Base-by-base conservation (phyloP, 306 rosid genomes). In the Glycine tomentella region DNA sequence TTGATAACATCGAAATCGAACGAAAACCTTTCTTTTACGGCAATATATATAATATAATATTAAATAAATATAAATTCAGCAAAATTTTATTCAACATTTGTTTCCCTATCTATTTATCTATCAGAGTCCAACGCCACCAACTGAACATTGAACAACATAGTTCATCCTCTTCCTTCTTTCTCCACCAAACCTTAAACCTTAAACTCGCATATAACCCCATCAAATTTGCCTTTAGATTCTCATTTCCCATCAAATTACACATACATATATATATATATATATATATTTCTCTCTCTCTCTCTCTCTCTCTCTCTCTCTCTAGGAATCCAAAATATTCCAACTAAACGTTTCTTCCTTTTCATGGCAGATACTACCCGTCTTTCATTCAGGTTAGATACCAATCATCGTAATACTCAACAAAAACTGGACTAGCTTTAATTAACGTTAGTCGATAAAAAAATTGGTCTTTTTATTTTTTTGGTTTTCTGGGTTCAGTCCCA, bases 351-450 rank as follows among this genome's bases (percentile, higher is more conserved):
- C 67, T 77, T 80, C 81, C 69, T 86, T 87, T 87, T 82, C 91
- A 83, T 90, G 82, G 92, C 89, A 83, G 88, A 84, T 79, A 90
- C 13, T 80, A 69, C 82, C 79, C 86, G 79, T 74, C 79, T 85
- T 80, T 56, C 83, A n/a, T 87, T 48, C 85, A 86, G 94, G 92
- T 91, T 77, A 75, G 84, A 58, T 88, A 89, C 82, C 69, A 64
- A 44, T 65, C 9, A 49, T 50, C 51, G 31, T 9, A 16, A n/a
- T 72, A 46, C 44, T 33, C 36, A 9, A 44, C 56, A n/a, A 34
- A 49, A 83, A 51, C 67, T 64, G 58, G 46, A 48, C 64, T 49
- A 0, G 16, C 20, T 75, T 49, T 62, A 42, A 50, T 64, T 11
- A 12, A 16, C 9, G 49, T 51, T 81, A 52, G 36, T 75, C 33